Conservation (phyloP, 352 stramenopile genomes). For the Globisporangium uncinulatum region DNA sequence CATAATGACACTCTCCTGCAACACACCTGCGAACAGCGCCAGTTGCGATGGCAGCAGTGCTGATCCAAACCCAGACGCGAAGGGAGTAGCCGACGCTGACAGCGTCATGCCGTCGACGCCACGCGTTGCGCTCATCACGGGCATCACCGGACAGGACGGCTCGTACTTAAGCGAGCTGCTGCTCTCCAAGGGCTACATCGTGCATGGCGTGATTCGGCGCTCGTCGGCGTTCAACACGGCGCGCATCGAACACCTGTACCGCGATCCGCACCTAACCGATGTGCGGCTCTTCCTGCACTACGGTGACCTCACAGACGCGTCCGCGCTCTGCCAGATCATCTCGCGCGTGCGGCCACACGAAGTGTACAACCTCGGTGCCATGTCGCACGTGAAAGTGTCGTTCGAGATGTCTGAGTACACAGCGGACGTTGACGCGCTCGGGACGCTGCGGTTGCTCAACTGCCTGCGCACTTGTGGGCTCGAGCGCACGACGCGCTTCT, state of each 20-base stretch:
- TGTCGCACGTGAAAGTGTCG: conserved; percentile 99
- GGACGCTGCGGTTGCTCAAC: conserved; percentile 96
- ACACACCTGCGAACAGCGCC: no score
- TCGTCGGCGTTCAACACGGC: conserved; percentile 98
- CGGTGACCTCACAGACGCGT: conserved; percentile 97
- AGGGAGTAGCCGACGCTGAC: neutral
- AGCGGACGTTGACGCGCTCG: conserved; percentile 95
- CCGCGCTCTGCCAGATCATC: conserved; percentile 96
- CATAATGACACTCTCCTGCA: no score
- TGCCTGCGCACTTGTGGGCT: conserved; percentile 93
- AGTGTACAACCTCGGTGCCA: conserved; percentile 99
- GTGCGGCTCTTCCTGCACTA: conserved; percentile 98
- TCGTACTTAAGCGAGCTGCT: conserved; percentile 98
- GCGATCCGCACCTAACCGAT: conserved; percentile 91
- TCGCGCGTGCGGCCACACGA: conserved; percentile 93
- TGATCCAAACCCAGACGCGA: neutral
- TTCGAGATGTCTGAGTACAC: conserved; percentile 99
- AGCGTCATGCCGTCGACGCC: conserved; percentile 3
- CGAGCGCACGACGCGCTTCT: conserved; percentile 75
- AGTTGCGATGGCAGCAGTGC: no score
- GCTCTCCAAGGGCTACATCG: conserved; percentile 95
- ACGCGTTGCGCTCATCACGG: conserved; percentile 92
- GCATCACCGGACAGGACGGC: conserved; percentile 98
- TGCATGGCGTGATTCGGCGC: conserved; percentile 95
- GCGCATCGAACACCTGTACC: conserved; percentile 97